phyloP scores from a whole-genome alignment of 768 basidiomycete species.

The Jaapia argillacea region DNA sequence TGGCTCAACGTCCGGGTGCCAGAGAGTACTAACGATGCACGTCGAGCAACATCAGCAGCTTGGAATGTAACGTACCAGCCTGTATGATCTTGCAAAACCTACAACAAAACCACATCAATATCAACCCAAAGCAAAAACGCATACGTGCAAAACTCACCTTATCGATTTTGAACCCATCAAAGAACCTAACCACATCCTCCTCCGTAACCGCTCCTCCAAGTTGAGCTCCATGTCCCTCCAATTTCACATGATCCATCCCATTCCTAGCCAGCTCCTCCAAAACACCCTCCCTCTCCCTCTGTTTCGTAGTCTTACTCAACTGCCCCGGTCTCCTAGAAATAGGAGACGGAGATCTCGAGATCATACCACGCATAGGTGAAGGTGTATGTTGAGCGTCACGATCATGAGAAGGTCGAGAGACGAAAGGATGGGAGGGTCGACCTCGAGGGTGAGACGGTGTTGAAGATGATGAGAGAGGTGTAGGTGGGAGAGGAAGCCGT shows the following conservation, averaged over 20 bases:
- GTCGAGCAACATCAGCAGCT: slow-evolving; percentile 47
- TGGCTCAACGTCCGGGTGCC: slow-evolving; percentile 44
- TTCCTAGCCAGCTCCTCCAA: slow-evolving; percentile 47
- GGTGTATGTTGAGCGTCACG: slow-evolving; percentile 5
- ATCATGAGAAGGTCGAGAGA: neutral
- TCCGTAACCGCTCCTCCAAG: slow-evolving; percentile 44
- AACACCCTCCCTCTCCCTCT: slow-evolving; percentile 26
- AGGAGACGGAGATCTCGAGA: slow-evolving; percentile 32
- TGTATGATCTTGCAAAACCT: slow-evolving; percentile 62
- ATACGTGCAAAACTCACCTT: slow-evolving; percentile 38
- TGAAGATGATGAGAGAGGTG: slow-evolving; percentile 22
- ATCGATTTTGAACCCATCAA: slow-evolving; percentile 62
- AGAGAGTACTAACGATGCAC: slow-evolving; percentile 57
- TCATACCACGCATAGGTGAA: slow-evolving; percentile 5
- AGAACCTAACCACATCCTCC: slow-evolving; percentile 59
- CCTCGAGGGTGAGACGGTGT: slow-evolving; percentile 21
- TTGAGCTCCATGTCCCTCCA: slow-evolving; percentile 38
- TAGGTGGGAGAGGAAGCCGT: slow-evolving; percentile 5
- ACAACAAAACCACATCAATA: slow-evolving; percentile 4
- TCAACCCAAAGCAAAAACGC: slow-evolving; percentile 2
- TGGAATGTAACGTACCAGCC: slow-evolving; percentile 82
- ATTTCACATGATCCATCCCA: slow-evolving; percentile 54
- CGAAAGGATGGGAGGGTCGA: slow-evolving; percentile 11
- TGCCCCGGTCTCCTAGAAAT: slow-evolving; percentile 29
- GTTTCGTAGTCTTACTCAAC: slow-evolving; percentile 15